These are phyloP conservation scores for Cucumis hystrix DNA, from an alignment of 306 rosid genomes.

Conservation along the genomic window DNA sequence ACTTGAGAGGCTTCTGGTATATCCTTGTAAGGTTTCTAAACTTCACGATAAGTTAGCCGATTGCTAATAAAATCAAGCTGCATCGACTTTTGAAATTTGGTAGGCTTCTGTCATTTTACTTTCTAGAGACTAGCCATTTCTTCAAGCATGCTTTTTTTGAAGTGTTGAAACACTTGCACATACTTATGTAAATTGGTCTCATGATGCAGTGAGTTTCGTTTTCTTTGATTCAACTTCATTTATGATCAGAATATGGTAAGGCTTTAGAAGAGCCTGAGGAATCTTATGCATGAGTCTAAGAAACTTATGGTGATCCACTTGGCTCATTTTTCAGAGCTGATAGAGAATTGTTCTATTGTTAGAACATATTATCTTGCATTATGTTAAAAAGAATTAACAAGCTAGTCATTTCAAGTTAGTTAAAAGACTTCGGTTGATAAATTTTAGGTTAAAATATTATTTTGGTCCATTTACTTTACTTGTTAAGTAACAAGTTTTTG, in stretches of 20 bases:
- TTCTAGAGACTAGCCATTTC: background rate
- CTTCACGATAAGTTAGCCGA: background rate
- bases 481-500: too few species aligned
- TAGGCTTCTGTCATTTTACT: background rate
- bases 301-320: background rate
- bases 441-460: background rate
- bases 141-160: background rate
- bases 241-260: background rate
- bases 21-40: background rate
- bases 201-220: background rate
- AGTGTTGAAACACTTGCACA: background rate
- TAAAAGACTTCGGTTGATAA: background rate
- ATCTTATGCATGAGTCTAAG: background rate
- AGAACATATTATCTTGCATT: background rate
- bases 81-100: background rate
- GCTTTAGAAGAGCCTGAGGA: background rate
- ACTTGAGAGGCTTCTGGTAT: constrained; percentile 13
- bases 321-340: background rate
- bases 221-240: background rate
- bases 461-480: too few species aligned
- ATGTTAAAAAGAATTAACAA: background rate
- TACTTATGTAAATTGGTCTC: background rate
- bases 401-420: background rate
- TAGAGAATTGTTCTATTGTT: background rate
- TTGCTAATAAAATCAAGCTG: background rate